Evolutionary conservation across 305 asterid genomes (phyloP).

Genomic region (Stenogyne calaminthoides): DNA sequence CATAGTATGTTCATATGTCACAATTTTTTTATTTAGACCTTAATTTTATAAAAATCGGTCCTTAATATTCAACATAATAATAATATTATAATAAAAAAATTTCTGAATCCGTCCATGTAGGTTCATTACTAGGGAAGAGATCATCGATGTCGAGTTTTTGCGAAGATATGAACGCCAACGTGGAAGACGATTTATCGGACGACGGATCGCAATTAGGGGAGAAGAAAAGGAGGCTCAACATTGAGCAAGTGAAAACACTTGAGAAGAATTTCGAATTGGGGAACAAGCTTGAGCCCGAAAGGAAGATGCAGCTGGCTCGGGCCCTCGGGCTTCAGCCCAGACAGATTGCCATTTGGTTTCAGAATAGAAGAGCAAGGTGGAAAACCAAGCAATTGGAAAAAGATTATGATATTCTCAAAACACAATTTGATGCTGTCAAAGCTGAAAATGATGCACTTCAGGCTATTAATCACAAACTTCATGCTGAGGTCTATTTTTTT

Average conservation of each 20-base stretch:
- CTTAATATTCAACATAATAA: too few relatives aligned
- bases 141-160: constrained; percentile 45
- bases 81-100: too few relatives aligned
- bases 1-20: neutral
- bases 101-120: neutral
- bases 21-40: neutral
- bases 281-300: too few relatives aligned
- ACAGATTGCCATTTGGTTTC: constrained; percentile 75
- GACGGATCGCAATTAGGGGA: constrained; percentile 60
- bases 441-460: constrained; percentile 63
- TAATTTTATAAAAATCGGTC: neutral
- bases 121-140: constrained; percentile 51
- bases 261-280: constrained; percentile 62
- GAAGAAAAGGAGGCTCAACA: constrained; percentile 61
- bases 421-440: constrained; percentile 57
- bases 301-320: constrained; percentile 68
- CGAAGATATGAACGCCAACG: constrained; percentile 41
- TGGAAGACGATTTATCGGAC: constrained; percentile 58
- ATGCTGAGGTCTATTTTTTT: constrained; percentile 48
- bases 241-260: constrained; percentile 62
- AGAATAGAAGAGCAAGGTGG: constrained; percentile 72
- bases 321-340: constrained; percentile 75
- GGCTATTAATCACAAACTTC: constrained; percentile 57
- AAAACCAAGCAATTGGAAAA: constrained; percentile 71
- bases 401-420: constrained; percentile 58